phyloP scores from a whole-genome alignment of 306 rosid species.

The Gynostemma pentaphyllum region DNA sequence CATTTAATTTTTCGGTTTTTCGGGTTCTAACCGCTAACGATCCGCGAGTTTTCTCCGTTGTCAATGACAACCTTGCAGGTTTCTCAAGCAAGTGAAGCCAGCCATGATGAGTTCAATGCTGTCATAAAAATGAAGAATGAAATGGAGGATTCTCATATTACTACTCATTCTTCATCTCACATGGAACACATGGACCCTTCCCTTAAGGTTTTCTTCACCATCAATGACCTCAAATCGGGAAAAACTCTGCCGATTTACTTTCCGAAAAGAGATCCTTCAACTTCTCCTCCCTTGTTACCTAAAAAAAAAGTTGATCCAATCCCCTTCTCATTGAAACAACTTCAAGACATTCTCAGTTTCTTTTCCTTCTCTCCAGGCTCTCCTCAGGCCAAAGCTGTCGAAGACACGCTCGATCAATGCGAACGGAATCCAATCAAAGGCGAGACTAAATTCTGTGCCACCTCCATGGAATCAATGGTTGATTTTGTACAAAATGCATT shows the following conservation, averaged over 20 bases:
- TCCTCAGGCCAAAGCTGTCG: conserved; percentile 62
- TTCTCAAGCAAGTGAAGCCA: background rate
- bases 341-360: conserved; percentile 31
- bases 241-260: conserved; percentile 47
- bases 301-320: conserved; percentile 36
- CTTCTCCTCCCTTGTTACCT: conserved; percentile 38
- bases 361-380: conserved; percentile 44
- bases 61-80: background rate
- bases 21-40: background rate
- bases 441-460: conserved; percentile 58
- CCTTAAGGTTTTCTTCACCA: conserved; percentile 52
- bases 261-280: conserved; percentile 53
- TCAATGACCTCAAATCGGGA: conserved; percentile 37
- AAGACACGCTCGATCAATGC: conserved; percentile 41
- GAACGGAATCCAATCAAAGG: conserved; percentile 53
- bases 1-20: background rate
- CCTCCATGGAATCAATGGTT: conserved; percentile 67
- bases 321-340: conserved; percentile 47
- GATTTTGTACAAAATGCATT: conserved; percentile 30
- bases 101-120: background rate
- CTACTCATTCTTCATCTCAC: background rate
- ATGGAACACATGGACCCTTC: conserved; percentile 18
- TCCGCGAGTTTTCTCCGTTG: background rate
- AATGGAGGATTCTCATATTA: background rate
- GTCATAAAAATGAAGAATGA: background rate